Percentiles rank a stretch among this genome's conserved stretches.
Evolutionary conservation across 306 rosid species (phyloP).

Genomic region (Sindora glabra): DNA sequence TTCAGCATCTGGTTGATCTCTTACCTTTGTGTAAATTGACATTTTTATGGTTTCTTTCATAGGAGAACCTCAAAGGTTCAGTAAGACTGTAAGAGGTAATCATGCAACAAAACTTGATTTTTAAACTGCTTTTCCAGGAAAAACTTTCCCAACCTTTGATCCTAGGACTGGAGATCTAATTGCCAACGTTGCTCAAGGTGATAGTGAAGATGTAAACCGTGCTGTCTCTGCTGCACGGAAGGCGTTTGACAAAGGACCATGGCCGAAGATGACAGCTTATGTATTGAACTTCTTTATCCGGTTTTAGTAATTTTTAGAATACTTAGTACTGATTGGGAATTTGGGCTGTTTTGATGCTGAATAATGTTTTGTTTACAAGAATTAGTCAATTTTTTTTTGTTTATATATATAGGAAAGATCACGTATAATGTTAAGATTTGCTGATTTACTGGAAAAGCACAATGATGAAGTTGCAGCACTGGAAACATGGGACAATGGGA

Average conservation of each 20-base stretch:
- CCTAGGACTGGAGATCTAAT: conserved; percentile 65
- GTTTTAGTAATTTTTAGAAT: no score
- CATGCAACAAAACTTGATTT: background rate
- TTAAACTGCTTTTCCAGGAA: conserved; percentile 31
- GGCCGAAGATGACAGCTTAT: conserved; percentile 89
- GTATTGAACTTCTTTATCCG: conserved; percentile 13
- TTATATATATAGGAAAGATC: conserved; percentile 51
- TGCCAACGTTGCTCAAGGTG: conserved; percentile 63
- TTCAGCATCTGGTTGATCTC: conserved; percentile 56
- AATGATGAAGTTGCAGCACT: conserved; percentile 58
- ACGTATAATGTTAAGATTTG: conserved; percentile 44
- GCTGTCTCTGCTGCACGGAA: conserved; percentile 67
- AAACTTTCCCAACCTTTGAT: conserved; percentile 61
- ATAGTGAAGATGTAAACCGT: conserved; percentile 46
- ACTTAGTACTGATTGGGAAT: no score
- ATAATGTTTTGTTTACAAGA: background rate
- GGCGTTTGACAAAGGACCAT: conserved; percentile 82
- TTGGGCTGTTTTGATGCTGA: background rate
- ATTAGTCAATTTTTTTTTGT: background rate
- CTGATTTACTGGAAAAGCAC: conserved; percentile 68
- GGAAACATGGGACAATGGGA: conserved; percentile 79
- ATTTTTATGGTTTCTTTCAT: background rate
- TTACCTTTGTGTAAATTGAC: background rate
- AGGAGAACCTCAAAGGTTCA: background rate
- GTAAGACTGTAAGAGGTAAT: background rate